Base-by-base conservation (phyloP, 306 rosid genomes). In the Ziziphus jujuba region DNA sequence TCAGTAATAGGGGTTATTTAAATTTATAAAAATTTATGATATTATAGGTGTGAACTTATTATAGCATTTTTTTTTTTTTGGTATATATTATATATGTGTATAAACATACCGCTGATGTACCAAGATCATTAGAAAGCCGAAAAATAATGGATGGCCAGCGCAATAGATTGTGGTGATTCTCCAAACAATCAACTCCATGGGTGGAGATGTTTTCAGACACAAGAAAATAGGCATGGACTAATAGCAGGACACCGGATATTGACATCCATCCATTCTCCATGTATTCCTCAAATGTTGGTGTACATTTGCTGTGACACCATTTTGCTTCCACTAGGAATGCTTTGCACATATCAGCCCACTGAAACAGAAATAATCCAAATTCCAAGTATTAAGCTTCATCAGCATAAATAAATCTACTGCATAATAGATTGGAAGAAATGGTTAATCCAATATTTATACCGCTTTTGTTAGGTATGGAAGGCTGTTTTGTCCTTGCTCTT, bases 101-200 rank as follows among this genome's bases (percentile, higher is more conserved):
- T 7, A 38, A 6, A 38, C 44, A 0, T 65, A 84, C 86, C 86
- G 13, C 53, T 0, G 82, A 82, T 19, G 92, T 86, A 45, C 59
- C 86, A 78, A 82, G 43, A 72, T 89, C 96, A 36, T 89, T 86
- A 68, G 73, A 76, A 14, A 86, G 85, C 36, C 90, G 79, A 43
- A 86, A 84, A 66, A 83, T 81, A 5, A 53, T 17, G 56, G 91
- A 81, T 1, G 89, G 81, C 24, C 59, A 63, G 5, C 59, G 65
- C 36, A 82, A 28, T 31, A 82, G 72, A 45, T 64, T 22, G 11
- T 80, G 85, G 65, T n/a, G 52, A 20, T 67, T 76, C 7, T 71
- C 48, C 40, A 84, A 60, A 67, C 67, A 43, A 5, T 66, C 54
- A 40, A 81, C 78, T 33, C 75, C 77, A n/a, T 75, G 75, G 17